Base-by-base conservation (phyloP, 1,284 basidiomycete species). In the Ustilago bromivora region DNA sequence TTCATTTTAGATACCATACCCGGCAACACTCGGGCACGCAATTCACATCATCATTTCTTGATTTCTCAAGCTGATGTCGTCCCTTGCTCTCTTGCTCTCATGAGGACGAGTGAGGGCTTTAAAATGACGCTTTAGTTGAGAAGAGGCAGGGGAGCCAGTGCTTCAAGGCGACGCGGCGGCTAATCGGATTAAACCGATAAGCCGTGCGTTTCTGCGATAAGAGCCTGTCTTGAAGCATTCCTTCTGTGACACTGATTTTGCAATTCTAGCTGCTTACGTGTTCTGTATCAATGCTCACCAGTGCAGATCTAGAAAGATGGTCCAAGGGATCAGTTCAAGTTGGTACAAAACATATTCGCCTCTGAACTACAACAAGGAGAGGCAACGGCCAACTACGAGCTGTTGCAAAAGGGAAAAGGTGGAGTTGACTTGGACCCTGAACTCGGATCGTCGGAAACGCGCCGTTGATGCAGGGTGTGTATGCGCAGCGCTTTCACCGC, bases 401-500 rank as follows among this genome's bases (percentile, higher is more conserved):
- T 23, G 8, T 9, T 10, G 46, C 46, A 11, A 9, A 9, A 5
- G n/a, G 17, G 19, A 49, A 40, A 23, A 40, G 8, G 54, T 28
- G 19, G 54, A 41, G 32, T 28, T 13, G 8, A 19, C 10, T 51
- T 68, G 66, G 67, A 70, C 69, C 63, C 69, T 71, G 62, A 61
- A 38, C 9, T 49, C 69, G 69, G 69, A 66, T 71, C 32, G 43
- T 71, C 69, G 64, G 69, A 66, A 59, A 19, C 28, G 12, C 38
- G 15, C 19, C 36, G 55, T 17, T 7, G 40, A 41, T 41, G 40
- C 40, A 41, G 13, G 40, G 13, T 41, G 40, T 17, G 15, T 13
- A 15, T 15, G 10, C 17, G 13, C 34, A 12, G 46, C 23, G 40
- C 13, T 43, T 19, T 31, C 54, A 4, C 61, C 57, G 63, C 69